Evolutionary conservation across 2,329 filamentous ascomycete species (phyloP), one percentile per base, ranked within the genome.

Genomic region (Chaetomium sp.): DNA sequence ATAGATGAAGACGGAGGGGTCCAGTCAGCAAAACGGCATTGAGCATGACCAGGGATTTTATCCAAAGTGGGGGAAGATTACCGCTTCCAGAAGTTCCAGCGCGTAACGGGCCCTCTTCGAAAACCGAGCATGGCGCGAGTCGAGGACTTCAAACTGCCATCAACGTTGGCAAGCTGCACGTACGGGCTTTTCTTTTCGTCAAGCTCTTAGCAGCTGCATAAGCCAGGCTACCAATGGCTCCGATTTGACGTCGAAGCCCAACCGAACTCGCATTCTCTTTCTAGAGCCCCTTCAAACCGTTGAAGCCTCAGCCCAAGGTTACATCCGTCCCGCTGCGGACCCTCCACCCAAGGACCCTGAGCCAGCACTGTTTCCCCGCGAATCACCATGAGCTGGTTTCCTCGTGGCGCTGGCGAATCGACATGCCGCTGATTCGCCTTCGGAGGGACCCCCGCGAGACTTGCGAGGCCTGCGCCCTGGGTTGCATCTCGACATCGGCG

Each of bases 31-130:
- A 62, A 66, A 68, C 66, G 57, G 63, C 54, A 62, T 53, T 53
- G 61, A 58, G 65, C 60, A 63, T 65, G 67, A 65, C 64, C 62
- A 62, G 50, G 38, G 42, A 63, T 69, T 68, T 70, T 70, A 71
- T 71, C 70, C 70, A 71, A 71, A 71, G 70, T 71, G 66, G 64
- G 67, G 49, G 59, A 60, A 67, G 59, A 70, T 71, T 71, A 51
- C 65, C 53, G 29, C 35, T 45, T n/a, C n/a, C n/a, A n/a, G n/a
- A n/a, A n/a, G n/a, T n/a, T 58, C 60, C 13, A 65, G 57, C 58
- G 42, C 51, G 25, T 54, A 38, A 66, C 68, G 67, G 68, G 56
- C 60, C 60, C 66, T 67, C 58, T 69, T 70, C 67, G 66, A 60
- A 58, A 67, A 68, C 66, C 69, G 66, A 60, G 45, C 51, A 27